Evolutionary conservation across 148 eudicot genomes (phyloP), one percentile per base, ranked within the genome.

Genomic region (Fagopyrum esculentum): DNA sequence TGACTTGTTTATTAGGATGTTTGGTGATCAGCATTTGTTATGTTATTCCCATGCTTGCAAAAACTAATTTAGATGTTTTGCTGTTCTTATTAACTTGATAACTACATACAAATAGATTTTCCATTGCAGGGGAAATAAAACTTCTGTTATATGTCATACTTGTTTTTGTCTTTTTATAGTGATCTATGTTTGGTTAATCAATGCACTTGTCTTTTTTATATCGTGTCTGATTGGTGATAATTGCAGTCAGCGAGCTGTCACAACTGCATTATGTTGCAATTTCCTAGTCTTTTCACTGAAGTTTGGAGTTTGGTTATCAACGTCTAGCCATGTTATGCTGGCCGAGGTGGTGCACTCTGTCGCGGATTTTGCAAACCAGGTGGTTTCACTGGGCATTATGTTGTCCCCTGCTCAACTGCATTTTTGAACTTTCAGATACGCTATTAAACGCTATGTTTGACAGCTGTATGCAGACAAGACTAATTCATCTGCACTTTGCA

Each of bases 361-460:
- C 76, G 97, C 97, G 50, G 98, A 95, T 88, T 88, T 95, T 77
- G 97, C 98, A 66, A 95, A 95, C 78, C 98, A 95, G 98, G 98
- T 89, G 77, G 26, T 50, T 73, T 22, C 45, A 46, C 57, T 49
- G 40, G 69, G 50, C 75, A 49, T 29, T 77, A 54, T 45, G 19
- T 8, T 81, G 22, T 26, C 66, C 45, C 61, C 71, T 44, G 17
- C 72, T 49, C 40, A 19, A 44, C 13, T 30, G 50, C 71, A 5
- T 75, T 17, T 73, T 73, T 16, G 29, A 11, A 45, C 19, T 55
- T 45, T 46, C 74, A 49, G 40, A 35, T 48, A 75, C 45, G n/a
- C 15, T 51, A 60, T 77, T 74, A 74, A 75, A 78, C 75, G 47
- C 45, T 75, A n/a, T 69, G 55, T n/a, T 35, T 17, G 64, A 77